phyloP scores from a whole-genome alignment of 2,329 filamentous ascomycete species.

The Pseudopyricularia javanii region DNA sequence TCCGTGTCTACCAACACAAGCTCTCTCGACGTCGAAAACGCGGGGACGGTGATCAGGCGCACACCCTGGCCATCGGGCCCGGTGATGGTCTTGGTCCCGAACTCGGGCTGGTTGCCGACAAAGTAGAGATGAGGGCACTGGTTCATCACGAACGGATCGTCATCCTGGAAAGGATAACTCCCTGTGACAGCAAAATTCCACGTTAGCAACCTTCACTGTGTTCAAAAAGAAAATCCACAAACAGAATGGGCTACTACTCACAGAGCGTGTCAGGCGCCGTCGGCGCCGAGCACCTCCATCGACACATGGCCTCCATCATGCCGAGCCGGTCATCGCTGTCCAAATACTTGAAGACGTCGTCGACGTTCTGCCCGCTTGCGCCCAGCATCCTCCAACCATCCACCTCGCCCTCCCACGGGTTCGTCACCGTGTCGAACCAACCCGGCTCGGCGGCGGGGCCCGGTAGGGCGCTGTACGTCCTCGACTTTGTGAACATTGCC shows the following conservation, averaged over 20 bases:
- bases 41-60: slow-evolving; percentile 70
- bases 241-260: slow-evolving; percentile 31
- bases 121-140: slow-evolving; percentile 86
- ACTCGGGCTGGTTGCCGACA: slow-evolving; percentile 71
- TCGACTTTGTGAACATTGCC: slow-evolving; percentile 73
- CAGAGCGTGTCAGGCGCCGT: slow-evolving; percentile 94
- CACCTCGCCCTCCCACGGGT: slow-evolving; percentile 83
- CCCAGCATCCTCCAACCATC: slow-evolving; percentile 83
- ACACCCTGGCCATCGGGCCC: slow-evolving; percentile 58
- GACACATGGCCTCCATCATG: slow-evolving; percentile 89
- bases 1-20: slow-evolving; percentile 77
- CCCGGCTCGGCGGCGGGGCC: slow-evolving; percentile 8
- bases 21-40: slow-evolving; percentile 66
- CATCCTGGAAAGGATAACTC: slow-evolving; percentile 92
- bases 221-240: not conserved
- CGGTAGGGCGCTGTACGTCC: slow-evolving; percentile 50
- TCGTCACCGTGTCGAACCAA: slow-evolving; percentile 84
- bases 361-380: slow-evolving; percentile 82
- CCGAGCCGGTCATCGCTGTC: slow-evolving; percentile 63
- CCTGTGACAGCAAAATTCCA: slow-evolving; percentile 32
- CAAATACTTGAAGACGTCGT: slow-evolving; percentile 89
- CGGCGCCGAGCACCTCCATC: slow-evolving; percentile 83
- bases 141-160: slow-evolving; percentile 81
- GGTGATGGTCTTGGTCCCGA: slow-evolving; percentile 58
- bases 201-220: slow-evolving; percentile 3